These are phyloP conservation scores for Calophaca sinica DNA, from an alignment of 306 rosid species.

Conservation along the genomic window DNA sequence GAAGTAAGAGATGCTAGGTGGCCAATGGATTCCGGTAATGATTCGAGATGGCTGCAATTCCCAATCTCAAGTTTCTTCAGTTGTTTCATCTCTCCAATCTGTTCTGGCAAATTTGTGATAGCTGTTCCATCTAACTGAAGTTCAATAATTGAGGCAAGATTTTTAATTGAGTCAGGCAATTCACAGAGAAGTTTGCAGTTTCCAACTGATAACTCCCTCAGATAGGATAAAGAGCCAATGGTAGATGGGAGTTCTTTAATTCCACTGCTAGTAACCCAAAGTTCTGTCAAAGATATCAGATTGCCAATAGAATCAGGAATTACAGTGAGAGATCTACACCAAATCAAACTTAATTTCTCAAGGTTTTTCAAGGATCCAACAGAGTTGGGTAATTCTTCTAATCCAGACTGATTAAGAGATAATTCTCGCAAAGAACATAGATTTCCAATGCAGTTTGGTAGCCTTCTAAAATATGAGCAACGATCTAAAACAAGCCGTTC, in stretches of 20 bases:
- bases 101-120: conserved; percentile 61
- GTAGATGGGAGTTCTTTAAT: conserved; percentile 62
- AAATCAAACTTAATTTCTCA: conserved; percentile 56
- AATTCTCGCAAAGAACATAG: conserved; percentile 58
- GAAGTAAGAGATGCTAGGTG: conserved; percentile 50
- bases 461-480: conserved; percentile 51
- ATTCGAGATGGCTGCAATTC: conserved; percentile 56
- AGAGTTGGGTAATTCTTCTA: conserved; percentile 61
- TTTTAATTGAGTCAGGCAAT: conserved; percentile 58
- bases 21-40: conserved; percentile 69
- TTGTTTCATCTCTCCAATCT: conserved; percentile 60
- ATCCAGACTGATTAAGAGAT: conserved; percentile 51
- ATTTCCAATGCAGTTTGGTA: conserved; percentile 60
- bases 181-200: conserved; percentile 36
- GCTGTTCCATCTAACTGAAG: conserved; percentile 59
- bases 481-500: conserved; percentile 52
- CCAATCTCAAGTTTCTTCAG: conserved; percentile 62
- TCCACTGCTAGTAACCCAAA: conserved; percentile 29
- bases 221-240: conserved; percentile 58
- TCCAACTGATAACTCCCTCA: conserved; percentile 52
- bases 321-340: conserved; percentile 57
- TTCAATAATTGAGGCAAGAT: conserved; percentile 50
- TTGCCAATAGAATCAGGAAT: conserved; percentile 60
- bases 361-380: conserved; percentile 64
- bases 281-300: conserved; percentile 49